Conservation (phyloP, 2,329 filamentous ascomycete species). For the Penicillium decumbens region DNA sequence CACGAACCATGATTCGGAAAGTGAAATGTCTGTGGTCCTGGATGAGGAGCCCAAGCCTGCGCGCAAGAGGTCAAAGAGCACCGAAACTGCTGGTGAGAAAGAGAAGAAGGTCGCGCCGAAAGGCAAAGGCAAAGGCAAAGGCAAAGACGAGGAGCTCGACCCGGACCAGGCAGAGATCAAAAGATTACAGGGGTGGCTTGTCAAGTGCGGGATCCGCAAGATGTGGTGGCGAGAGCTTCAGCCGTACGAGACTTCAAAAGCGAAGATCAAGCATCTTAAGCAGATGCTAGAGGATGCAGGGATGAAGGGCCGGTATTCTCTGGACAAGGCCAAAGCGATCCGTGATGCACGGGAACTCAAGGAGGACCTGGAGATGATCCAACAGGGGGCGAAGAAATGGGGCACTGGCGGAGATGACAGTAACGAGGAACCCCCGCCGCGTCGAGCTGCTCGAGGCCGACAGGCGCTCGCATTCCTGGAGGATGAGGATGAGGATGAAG, state of each 20-base stretch:
- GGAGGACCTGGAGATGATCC: constrained; percentile 77
- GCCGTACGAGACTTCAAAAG: constrained; percentile 65
- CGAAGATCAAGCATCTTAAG: constrained; percentile 78
- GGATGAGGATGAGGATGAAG: constrained; percentile 65
- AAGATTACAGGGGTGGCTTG: constrained; percentile 75
- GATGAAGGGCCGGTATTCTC: constrained; percentile 84
- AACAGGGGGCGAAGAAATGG: constrained; percentile 76
- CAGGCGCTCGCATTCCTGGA: constrained; percentile 57
- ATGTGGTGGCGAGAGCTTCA: constrained; percentile 85
- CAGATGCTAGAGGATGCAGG: constrained; percentile 73
- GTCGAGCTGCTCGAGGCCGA: constrained; percentile 41
- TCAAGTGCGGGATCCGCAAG: constrained; percentile 89
- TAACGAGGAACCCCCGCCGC: constrained; percentile 34
- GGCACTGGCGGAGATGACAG: constrained; percentile 52
- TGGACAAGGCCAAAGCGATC: constrained; percentile 78
- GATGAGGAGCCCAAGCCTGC: constrained; percentile 65
- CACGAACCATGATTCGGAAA: constrained; percentile 53
- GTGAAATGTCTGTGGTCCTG: constrained; percentile 68
- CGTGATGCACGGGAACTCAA: constrained; percentile 80
- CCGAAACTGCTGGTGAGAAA: constrained; percentile 25
- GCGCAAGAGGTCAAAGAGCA: constrained; percentile 45
- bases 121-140: constrained; percentile 38
- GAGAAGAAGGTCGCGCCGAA: constrained; percentile 35
- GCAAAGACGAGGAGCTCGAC: constrained; percentile 48
- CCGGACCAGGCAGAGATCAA: constrained; percentile 78